These are phyloP conservation scores for Mycena vulgaris DNA, from an alignment of 768 basidiomycete genomes.

Conservation along the genomic window DNA sequence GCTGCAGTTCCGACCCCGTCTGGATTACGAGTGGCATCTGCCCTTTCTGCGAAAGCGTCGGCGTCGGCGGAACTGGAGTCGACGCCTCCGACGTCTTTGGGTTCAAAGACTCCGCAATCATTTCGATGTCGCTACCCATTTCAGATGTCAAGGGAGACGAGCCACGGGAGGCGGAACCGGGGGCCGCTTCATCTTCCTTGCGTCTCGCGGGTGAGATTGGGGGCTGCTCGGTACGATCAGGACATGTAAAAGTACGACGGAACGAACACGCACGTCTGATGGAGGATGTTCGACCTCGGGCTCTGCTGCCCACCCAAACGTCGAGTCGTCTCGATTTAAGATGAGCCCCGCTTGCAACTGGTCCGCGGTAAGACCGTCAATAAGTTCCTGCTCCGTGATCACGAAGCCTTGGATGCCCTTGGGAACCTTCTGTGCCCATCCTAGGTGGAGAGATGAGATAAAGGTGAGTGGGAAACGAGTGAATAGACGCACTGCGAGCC, in stretches of 20 bases:
- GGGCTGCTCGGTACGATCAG: background rate
- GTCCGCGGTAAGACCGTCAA: slow-evolving; percentile 24
- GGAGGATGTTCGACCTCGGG: slow-evolving; percentile 23
- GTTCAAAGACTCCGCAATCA: slow-evolving; percentile 32
- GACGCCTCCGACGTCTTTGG: slow-evolving; percentile 27
- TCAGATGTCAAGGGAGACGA: slow-evolving; percentile 38
- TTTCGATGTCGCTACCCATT: slow-evolving; percentile 33
- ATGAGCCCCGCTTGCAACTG: slow-evolving; percentile 28
- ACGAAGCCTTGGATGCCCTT: slow-evolving; percentile 38
- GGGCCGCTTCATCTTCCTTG: slow-evolving; percentile 8
- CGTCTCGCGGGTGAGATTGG: slow-evolving; percentile 14
- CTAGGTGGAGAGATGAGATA: slow-evolving; percentile 12
- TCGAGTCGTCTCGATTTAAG: slow-evolving; percentile 7
- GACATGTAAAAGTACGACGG: background rate
- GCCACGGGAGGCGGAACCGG: slow-evolving; percentile 23
- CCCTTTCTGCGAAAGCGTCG: background rate
- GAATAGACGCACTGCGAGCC: slow-evolving; percentile 33
- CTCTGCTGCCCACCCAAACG: slow-evolving; percentile 26
- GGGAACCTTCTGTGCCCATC: slow-evolving; percentile 38
- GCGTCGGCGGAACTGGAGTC: slow-evolving; percentile 15
- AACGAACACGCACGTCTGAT: slow-evolving; percentile 7
- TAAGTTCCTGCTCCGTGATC: slow-evolving; percentile 33
- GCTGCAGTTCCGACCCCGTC: slow-evolving; percentile 26
- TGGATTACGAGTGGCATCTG: slow-evolving; percentile 22
- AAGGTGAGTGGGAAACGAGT: background rate